A percentile compares a stretch with the other conserved stretches of the same genome.
Evolutionary conservation across 2,329 filamentous ascomycete species (phyloP).

Genomic region (Penicillium sp.): DNA sequence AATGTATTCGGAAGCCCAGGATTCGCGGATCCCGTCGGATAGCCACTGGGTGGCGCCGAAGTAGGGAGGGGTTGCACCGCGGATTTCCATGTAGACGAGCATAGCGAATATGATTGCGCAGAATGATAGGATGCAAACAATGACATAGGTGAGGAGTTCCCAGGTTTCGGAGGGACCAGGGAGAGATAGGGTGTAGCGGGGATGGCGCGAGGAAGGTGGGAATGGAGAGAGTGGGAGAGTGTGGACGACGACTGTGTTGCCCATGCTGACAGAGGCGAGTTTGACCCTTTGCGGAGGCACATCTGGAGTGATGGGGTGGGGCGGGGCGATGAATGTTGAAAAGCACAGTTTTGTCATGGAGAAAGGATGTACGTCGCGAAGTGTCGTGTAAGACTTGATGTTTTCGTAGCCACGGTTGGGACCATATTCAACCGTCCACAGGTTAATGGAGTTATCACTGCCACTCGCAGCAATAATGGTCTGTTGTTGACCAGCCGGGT

Average conservation of each 20-base stretch:
- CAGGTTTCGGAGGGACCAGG: conserved; percentile 56
- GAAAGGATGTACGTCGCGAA: conserved; percentile 58
- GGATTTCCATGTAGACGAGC: conserved; percentile 62
- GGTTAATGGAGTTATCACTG: conserved; percentile 73
- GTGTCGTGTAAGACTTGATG: conserved; percentile 52
- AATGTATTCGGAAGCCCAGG: conserved; percentile 43
- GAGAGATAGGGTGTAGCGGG: conserved; percentile 70
- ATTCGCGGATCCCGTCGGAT: conserved; percentile 51
- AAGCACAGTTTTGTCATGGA: conserved; percentile 59
- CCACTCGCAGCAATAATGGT: conserved; percentile 78
- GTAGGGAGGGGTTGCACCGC: conserved; percentile 57
- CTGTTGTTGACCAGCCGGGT: conserved; percentile 66
- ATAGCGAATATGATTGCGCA: conserved; percentile 64
- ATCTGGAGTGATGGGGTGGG: conserved; percentile 48
- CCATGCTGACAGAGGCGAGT: conserved; percentile 78
- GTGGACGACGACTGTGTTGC: conserved; percentile 77
- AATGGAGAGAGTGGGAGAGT: conserved; percentile 66
- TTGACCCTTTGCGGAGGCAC: conserved; percentile 64
- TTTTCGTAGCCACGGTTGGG: conserved; percentile 45
- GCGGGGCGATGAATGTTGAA: conserved; percentile 54
- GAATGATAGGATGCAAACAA: conserved; percentile 62
- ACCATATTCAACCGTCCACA: conserved; percentile 75
- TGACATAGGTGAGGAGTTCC: conserved; percentile 55
- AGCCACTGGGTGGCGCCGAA: conserved; percentile 59
- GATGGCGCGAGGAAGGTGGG: conserved; percentile 46